Evolutionary conservation across 2,329 filamentous ascomycete species (phyloP).

Genomic region (Claviceps sp.): DNA sequence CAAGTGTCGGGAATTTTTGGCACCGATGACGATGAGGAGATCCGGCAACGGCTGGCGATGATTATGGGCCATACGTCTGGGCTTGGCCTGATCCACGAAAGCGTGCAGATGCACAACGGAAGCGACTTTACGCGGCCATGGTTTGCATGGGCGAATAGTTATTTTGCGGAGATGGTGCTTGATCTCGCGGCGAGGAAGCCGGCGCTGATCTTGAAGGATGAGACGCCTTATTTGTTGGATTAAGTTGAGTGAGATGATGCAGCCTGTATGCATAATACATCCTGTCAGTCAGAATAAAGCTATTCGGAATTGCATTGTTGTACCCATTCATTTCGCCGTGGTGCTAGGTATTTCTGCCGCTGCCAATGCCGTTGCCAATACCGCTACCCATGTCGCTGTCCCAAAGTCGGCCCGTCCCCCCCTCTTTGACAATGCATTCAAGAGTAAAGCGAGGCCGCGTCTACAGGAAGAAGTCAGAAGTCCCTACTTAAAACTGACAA

Average conservation of each 20-base stretch:
- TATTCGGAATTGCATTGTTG: too few species aligned
- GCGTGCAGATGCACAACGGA: constrained; percentile 28
- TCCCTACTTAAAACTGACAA: too few species aligned
- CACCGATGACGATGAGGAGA: constrained; percentile 22
- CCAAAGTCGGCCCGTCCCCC: too few species aligned
- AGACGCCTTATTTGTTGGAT: constrained; percentile 2
- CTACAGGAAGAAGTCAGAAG: too few species aligned
- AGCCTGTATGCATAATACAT: too few species aligned
- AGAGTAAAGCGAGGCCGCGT: too few species aligned
- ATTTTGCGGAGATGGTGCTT: constrained; percentile 35
- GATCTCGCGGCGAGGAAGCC: constrained; percentile 75
- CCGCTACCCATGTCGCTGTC: too few species aligned
- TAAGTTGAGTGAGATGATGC: not conserved
- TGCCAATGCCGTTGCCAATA: too few species aligned
- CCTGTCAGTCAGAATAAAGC: too few species aligned
- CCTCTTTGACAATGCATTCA: too few species aligned
- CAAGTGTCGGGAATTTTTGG: constrained; percentile 40
- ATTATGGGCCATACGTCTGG: constrained; percentile 27
- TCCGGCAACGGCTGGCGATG: constrained; percentile 21
- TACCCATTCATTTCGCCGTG: too few species aligned
- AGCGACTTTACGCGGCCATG: constrained; percentile 29
- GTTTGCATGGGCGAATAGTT: constrained; percentile 31
- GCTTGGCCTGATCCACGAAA: constrained; percentile 35
- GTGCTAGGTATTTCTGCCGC: too few species aligned
- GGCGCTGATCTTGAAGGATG: constrained; percentile 41